Evolutionary conservation across 768 basidiomycete species (phyloP), one percentile per base, ranked within the genome.

Genomic region (Kwoniella shandongensis): DNA sequence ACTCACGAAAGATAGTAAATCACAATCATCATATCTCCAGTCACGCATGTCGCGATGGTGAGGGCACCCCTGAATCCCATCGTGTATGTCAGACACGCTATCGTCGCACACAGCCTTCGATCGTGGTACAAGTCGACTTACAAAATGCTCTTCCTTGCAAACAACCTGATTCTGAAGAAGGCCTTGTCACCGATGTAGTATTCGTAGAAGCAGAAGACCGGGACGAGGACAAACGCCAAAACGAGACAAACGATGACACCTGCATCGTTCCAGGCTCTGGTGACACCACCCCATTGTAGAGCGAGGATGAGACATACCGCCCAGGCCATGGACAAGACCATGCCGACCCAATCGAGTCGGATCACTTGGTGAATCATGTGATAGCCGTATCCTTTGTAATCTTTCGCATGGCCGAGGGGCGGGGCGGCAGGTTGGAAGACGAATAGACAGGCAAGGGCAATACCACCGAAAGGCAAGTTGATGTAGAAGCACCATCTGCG

Each of bases 401-500:
- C 57, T 12, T 51, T 57, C 17, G 57, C 63, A 23, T 61, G 54
- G 12, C 72, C 72, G 12, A 74, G 53, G 23, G 76, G 74, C 17
- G 74, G 69, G 6, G 54, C 39, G 15, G 54, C 20, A 12, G 69
- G 69, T 41, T 66, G 66, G 55, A 66, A 66, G 39, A 74, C 15
- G 44, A 61, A 20, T 20, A 76, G 49, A 44, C 59, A 57, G 25
- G 57, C 58, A 30, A 72, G 20, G 40, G 70, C 70, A 36, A 76
- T 36, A 18, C 72, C 74, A 47, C 74, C 74, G 53, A 73, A 53
- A 4, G 53, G 70, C 18, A 73, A 53, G 60, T 78, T 79, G 54
- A 80, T 80, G 70, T 79, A 81, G 66, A 81, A 81, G 35, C 79
- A 61, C 80, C 80, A 81, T 56, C 80, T 32, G 13, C 6, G 32